Base-by-base conservation (phyloP, 352 stramenopile species). In the Globisporangium sylvaticum region DNA sequence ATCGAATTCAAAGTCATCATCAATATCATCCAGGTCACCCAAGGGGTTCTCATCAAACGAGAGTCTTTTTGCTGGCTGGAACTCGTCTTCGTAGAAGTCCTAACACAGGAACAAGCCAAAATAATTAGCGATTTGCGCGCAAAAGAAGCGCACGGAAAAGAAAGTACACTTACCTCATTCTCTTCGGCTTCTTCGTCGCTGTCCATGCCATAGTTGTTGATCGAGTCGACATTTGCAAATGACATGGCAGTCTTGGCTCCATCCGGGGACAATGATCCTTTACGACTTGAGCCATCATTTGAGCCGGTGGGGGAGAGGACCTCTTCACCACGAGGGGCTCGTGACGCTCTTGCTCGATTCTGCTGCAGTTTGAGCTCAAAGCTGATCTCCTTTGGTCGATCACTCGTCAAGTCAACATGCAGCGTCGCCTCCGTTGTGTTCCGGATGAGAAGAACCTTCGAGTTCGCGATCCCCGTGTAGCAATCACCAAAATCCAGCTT, bases 1-100 rank as follows among this genome's bases (percentile, higher is more conserved):
- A 71, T 96, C 89, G 69, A 96, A 96, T 58, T 95, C 89, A 61
- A 95, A 95, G 61, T 96, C 89, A 59, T 96, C 89, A 66, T 96
- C 89, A 29, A 74, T 73, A 69, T 96, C 89, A 53, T 96, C 89
- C 15, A 71, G 37, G 71, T 96, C 88, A 37, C 79, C 87, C 57
- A 91, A 70, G 1, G 75, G 69, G 42, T 88, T 89, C 39, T 95
- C 88, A 54, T 94, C 87, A 64, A 94, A 95, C 3, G 85, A 94
- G 20, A 72, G 71, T n/a, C 79, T 75, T 66, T 94, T 96, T 3
- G 68, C 60, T 39, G 80, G 76, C 9, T 80, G 67, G 24, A 92
- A 82, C 0, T 94, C 87, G 44, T 96, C 88, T 15, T 94, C 87
- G 57, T 83, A 92, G 34, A 89, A 91, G 10, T 94, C 83, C 24